Percentiles rank a stretch among this genome's conserved stretches.
phyloP scores from a whole-genome alignment of 2,329 filamentous ascomycete genomes.

The Arthroderma sp. region DNA sequence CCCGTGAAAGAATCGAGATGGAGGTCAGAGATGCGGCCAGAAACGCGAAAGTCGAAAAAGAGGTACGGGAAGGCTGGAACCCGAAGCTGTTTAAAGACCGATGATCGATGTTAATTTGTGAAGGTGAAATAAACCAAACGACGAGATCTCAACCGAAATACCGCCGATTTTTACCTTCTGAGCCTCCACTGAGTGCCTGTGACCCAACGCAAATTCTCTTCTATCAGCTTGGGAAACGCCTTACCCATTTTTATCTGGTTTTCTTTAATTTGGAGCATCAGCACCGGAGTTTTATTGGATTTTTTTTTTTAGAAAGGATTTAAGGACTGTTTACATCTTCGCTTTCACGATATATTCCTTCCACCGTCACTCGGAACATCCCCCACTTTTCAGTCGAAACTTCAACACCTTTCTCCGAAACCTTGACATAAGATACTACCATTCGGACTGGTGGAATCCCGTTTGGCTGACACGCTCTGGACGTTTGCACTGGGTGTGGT shows the following conservation, averaged over 20 bases:
- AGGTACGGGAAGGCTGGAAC: conserved; percentile 76
- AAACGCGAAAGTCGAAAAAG: conserved; percentile 60
- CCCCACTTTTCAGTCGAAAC: neutral
- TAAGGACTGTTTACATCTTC: neutral
- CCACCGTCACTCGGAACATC: neutral
- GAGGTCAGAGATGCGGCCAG: conserved; percentile 65
- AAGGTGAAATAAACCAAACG: conserved; percentile 3
- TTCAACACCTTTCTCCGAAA: neutral
- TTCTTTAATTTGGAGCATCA: neutral
- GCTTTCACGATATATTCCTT: neutral
- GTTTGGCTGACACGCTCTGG: neutral
- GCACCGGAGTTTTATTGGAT: conserved; percentile 1
- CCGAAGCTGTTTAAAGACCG: conserved; percentile 89
- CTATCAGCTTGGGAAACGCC: neutral
- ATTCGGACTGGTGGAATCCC: neutral
- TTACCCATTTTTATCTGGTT: neutral
- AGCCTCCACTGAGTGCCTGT: neutral
- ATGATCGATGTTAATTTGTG: conserved; percentile 29
- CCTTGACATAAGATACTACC: neutral
- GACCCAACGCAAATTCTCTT: neutral
- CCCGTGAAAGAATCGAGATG: conserved; percentile 80
- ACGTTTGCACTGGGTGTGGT: neutral
- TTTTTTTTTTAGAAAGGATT: neutral
- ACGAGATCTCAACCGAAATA: too few species aligned
- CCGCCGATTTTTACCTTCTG: neutral